Evolutionary conservation across 345 rosid species (phyloP).

Genomic region (Salix brachista): DNA sequence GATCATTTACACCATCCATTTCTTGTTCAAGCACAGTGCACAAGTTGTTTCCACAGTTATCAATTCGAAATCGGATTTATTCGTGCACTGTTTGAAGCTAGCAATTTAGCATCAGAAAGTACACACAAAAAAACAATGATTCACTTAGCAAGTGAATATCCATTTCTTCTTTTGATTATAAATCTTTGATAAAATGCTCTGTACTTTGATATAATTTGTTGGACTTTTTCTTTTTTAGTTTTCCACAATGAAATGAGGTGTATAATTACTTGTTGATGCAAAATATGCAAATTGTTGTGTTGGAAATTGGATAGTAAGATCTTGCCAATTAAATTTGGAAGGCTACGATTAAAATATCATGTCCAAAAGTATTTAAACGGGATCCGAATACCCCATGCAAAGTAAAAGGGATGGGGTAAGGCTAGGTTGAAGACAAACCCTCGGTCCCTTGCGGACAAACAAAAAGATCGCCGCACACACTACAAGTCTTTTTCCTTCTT

Average conservation of each 20-base stretch:
- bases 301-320: background rate
- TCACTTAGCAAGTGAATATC: too few relatives aligned
- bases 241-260: background rate
- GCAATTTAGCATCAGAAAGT: too few relatives aligned
- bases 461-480: background rate
- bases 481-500: background rate
- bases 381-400: background rate
- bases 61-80: background rate
- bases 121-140: too few relatives aligned
- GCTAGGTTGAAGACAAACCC: background rate
- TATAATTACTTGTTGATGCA: background rate
- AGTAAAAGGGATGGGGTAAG: background rate
- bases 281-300: background rate
- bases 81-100: background rate
- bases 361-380: background rate
- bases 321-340: background rate
- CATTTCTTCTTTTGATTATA: too few relatives aligned
- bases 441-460: background rate
- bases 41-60: background rate
- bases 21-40: background rate
- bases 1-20: background rate
- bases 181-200: background rate
- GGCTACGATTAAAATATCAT: background rate
- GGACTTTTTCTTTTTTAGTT: background rate
- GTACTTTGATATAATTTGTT: background rate